Base-by-base conservation (phyloP, 1,139 yeast species). In the Entelexis sorbosivorans region DNA sequence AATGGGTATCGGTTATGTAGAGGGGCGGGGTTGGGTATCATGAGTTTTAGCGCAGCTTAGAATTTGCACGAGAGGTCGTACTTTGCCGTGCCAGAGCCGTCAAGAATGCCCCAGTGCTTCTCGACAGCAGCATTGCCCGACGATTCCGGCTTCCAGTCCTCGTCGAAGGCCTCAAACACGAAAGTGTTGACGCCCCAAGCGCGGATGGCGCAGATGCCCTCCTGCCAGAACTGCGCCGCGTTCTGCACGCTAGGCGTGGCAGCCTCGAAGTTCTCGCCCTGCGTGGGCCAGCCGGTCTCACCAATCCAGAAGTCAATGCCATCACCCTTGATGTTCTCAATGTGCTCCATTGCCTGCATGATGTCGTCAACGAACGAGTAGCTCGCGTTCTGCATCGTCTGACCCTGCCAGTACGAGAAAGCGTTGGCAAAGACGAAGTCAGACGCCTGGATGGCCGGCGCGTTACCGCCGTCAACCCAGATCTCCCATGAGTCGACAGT, bases 351-450 rank as follows among this genome's bases (percentile, higher is more conserved):
- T 58, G 96, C 95, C 75, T 88, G 96, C 95, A 86, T 86, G 69
- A 88, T 85, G 69, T 88, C 96, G 66, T 88, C 96, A 60, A 87
- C 78, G 82, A 88, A 88, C 6, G 96, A 85, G 75, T 78, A 84
- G 24, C 95, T 79, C 38, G 96, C 78, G 55, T 60, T 87, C 54
- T 70, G 65, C 75, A 75, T 76, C 61, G 89, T 77, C 73, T 86
- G 96, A 43, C 96, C 96, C 74, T 91, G 96, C 97, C 97, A 91
- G 82, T 87, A 89, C 19, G 96, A 83, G 76, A 89, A 91, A 51
- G 96, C 96, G 67, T 91, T 89, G 64, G 95, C 93, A 67, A 81
- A 82, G 58, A 88, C 79, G 62, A 86, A 73, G 69, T 89, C 96
- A 48, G 93, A 74, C 46, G 86, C 91, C 66, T 78, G 62, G 64